A percentile compares a stretch with the other conserved stretches of the same genome.
Conservation (phyloP, 768 basidiomycete species). For the Crucibulum laeve region DNA sequence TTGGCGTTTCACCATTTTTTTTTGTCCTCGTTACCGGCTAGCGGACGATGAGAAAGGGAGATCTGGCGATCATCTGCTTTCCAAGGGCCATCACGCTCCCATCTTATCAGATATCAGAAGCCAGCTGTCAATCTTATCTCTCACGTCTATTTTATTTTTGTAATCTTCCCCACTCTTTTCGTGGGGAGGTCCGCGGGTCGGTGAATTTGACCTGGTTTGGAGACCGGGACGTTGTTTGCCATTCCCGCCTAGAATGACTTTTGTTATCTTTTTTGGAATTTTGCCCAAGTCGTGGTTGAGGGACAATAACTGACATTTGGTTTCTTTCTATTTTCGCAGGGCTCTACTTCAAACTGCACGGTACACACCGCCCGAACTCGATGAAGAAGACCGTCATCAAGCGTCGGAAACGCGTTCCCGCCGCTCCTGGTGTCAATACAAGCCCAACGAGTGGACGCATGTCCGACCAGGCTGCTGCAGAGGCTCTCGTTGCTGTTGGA, state of each 20-base stretch:
- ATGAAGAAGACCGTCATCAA: slow-evolving; percentile 99
- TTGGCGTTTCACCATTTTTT: slow-evolving; percentile 1
- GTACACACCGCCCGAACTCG: slow-evolving; percentile 92
- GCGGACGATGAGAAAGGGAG: too few species aligned
- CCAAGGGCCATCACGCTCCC: slow-evolving; percentile 12
- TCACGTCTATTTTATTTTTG: slow-evolving; percentile 1
- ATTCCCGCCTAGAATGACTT: slow-evolving; percentile 11
- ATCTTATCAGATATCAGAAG: slow-evolving; percentile 33
- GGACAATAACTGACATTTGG: slow-evolving; percentile 8
- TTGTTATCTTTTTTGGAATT: slow-evolving; percentile 4
- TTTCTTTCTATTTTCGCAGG: slow-evolving; percentile 41
- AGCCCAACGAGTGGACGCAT: slow-evolving; percentile 30
- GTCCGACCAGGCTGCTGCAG: slow-evolving; percentile 86
- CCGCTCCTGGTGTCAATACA: slow-evolving; percentile 53
- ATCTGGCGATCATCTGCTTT: background rate
- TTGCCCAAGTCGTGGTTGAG: too few species aligned
- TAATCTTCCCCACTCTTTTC: slow-evolving; percentile 7
- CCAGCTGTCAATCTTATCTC: slow-evolving; percentile 6
- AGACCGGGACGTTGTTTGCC: too few species aligned
- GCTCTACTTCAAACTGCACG: slow-evolving; percentile 97
- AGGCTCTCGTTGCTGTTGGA: slow-evolving; percentile 82
- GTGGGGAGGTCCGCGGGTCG: too few species aligned
- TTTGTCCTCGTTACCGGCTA: too few species aligned
- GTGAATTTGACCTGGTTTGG: too few species aligned
- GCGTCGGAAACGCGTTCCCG: slow-evolving; percentile 94